Base-by-base conservation (phyloP, 768 basidiomycete species). In the Inosperma sp. region DNA sequence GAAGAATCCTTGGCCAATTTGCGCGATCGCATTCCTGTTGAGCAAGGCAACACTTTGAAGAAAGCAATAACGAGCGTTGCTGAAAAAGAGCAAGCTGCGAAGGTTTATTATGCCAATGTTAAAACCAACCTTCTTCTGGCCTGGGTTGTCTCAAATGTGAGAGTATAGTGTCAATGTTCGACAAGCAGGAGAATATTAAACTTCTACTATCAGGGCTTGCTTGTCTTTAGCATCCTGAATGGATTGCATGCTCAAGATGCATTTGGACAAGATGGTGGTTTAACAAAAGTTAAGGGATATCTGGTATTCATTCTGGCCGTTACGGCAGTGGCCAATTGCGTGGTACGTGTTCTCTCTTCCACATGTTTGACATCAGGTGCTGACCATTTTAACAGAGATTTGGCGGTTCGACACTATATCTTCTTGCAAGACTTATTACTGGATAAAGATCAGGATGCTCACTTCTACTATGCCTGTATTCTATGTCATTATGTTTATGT, bases 41-140 rank as follows among this genome's bases (percentile, higher is more conserved):
- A 67, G 26, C 62, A 58, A 22, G 59, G 57, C 12, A 64, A 64
- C 31, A 54, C 55, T 31, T n/a, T n/a, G n/a, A 68, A 70, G 54
- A 56, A 52, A 33, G 46, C 49, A 7, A 33, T 46, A 7, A 66
- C 68, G 52, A 78, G 65, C 21, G 67, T 72, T 14, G 76, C 79
- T 10, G 88, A 90, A 65, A 81, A 75, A 62, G 87, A 91, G 56
- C 78, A 83, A 55, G 78, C 76, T 1, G 87, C 87, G 8, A 85
- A 83, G 61, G 88, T 91, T 58, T 93, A 93, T 68, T 94, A 93
- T 65, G 88, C 90, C 1, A 84, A 83, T 59, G 88, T 93, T 48
- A 72, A 91, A 56, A 92, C 90, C 6, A 92, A 93, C 68, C 86
- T 76, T 27, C 66, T 94, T 36, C 71, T 94, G 49, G 71, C 78